Conservation (phyloP, 2,329 filamentous ascomycete species). For the Mycocentrospora acerina region DNA sequence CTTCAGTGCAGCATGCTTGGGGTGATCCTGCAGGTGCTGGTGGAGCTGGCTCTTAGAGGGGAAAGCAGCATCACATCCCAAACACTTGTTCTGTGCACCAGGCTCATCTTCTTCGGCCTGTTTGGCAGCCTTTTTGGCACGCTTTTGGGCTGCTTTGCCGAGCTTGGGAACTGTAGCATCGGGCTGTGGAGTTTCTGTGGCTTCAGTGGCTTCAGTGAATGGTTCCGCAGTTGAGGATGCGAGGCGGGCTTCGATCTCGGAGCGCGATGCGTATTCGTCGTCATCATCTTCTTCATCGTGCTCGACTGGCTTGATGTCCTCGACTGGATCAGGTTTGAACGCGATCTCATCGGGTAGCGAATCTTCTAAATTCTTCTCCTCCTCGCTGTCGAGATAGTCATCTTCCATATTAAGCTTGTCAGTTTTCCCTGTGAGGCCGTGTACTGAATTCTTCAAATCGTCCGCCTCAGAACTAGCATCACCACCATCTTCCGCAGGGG, state of each 20-base stretch:
- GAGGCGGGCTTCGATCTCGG: constrained; percentile 39
- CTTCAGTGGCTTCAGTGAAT: constrained; percentile 5
- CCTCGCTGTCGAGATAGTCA: constrained; percentile 11
- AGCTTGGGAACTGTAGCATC: constrained; percentile 37
- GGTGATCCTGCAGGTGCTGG: constrained; percentile 65
- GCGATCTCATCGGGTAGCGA: neutral
- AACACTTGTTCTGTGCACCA: constrained; percentile 64
- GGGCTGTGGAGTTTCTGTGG: constrained; percentile 3
- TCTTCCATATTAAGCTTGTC: constrained; percentile 16
- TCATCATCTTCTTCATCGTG: constrained; percentile 25
- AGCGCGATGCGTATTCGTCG: constrained; percentile 41
- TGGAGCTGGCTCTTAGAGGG: constrained; percentile 73
- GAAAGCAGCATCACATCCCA: constrained; percentile 76
- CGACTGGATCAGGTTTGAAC: neutral
- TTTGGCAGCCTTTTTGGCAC: constrained; percentile 49
- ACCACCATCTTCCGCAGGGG: constrained; percentile 36
- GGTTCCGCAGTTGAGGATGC: constrained; percentile 11
- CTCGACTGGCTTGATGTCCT: neutral
- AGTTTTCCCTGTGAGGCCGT: constrained; percentile 18
- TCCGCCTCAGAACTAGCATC: constrained; percentile 5
- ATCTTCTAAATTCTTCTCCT: constrained; percentile 35
- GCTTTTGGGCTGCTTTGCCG: constrained; percentile 52
- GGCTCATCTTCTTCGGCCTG: constrained; percentile 30
- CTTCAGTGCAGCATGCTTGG: constrained; percentile 60
- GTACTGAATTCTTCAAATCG: constrained; percentile 38